These are phyloP conservation scores for Stellera chamaejasme DNA, from an alignment of 345 rosid species.

Conservation along the genomic window DNA sequence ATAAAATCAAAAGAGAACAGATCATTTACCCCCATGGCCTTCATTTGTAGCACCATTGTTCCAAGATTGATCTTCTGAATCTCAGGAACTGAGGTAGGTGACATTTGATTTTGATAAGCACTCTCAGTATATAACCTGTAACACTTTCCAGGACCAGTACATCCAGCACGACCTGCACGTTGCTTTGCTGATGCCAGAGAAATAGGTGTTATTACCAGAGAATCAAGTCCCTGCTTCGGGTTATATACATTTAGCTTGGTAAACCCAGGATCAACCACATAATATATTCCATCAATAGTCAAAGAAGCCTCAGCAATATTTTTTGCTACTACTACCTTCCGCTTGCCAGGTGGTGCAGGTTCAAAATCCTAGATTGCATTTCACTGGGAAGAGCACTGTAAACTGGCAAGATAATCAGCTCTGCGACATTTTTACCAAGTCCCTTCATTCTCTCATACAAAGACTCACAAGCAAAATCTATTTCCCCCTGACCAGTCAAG, in stretches of 20 bases:
- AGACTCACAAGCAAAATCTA: conserved; percentile 62
- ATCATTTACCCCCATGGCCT: conserved; percentile 93
- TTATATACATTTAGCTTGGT: conserved; percentile 66
- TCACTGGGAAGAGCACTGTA: conserved; percentile 80
- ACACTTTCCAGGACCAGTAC: conserved; percentile 74
- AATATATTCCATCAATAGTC: conserved; percentile 60
- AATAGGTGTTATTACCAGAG: conserved; percentile 60
- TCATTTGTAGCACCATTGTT: conserved; percentile 51
- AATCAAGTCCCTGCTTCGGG: conserved; percentile 63
- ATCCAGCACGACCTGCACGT: conserved; percentile 72
- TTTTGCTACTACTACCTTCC: conserved; percentile 74
- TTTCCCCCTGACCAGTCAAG: conserved; percentile 72
- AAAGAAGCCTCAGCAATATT: conserved; percentile 72
- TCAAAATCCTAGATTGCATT: conserved; percentile 73
- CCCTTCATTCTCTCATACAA: conserved; percentile 61
- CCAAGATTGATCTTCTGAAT: conserved; percentile 91
- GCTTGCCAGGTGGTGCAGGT: conserved; percentile 59
- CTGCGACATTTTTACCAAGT: conserved; percentile 57
- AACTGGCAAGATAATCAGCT: conserved; percentile 63
- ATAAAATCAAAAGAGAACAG: conserved; percentile 64
- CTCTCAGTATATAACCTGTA: conserved; percentile 64
- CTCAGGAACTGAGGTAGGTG: conserved; percentile 78
- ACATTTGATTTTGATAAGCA: conserved; percentile 67
- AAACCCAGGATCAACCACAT: conserved; percentile 71
- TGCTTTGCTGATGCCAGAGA: conserved; percentile 78